These are phyloP conservation scores for Aureobasidium namibiae DNA, from an alignment of 2,329 filamentous ascomycete species.

Conservation along the genomic window DNA sequence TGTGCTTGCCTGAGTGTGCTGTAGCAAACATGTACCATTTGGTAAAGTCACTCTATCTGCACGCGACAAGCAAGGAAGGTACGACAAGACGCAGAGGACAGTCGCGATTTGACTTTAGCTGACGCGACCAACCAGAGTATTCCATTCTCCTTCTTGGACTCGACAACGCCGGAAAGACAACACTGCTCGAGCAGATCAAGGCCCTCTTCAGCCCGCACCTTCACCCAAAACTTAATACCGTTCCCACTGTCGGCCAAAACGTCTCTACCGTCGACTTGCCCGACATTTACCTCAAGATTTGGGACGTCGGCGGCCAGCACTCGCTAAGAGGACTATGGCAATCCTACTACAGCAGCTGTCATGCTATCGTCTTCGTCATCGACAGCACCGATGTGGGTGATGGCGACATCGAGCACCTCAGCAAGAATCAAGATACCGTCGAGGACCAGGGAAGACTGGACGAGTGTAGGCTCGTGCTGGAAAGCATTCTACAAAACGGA, in stretches of 20 bases:
- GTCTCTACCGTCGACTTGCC: conserved; percentile 83
- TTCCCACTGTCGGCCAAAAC: conserved; percentile 95
- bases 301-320: conserved; percentile 94
- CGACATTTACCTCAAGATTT: conserved; percentile 96
- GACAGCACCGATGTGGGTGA: conserved; percentile 91
- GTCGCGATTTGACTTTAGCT: not conserved
- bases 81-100: conserved; percentile 16
- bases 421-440: conserved; percentile 16
- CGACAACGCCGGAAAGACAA: conserved; percentile 97
- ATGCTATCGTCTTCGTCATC: conserved; percentile 96
- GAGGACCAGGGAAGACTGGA: conserved; percentile 55
- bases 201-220: conserved; percentile 63
- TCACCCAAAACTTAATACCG: conserved; percentile 68
- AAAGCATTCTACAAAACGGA: conserved; percentile 78
- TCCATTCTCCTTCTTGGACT: conserved; percentile 93
- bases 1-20: not conserved
- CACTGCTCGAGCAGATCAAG: conserved; percentile 94
- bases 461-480: conserved; percentile 82
- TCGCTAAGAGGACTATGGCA: conserved; percentile 87
- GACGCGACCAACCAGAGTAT: conserved; percentile 57
- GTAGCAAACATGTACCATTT: conserved; percentile 77
- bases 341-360: conserved; percentile 86
- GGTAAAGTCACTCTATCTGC: conserved; percentile 86
- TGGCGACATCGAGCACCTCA: conserved; percentile 54
- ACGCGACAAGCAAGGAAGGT: conserved; percentile 97